Evolutionary conservation across 768 basidiomycete genomes (phyloP).

Genomic region (Calocybe gangraenosa): DNA sequence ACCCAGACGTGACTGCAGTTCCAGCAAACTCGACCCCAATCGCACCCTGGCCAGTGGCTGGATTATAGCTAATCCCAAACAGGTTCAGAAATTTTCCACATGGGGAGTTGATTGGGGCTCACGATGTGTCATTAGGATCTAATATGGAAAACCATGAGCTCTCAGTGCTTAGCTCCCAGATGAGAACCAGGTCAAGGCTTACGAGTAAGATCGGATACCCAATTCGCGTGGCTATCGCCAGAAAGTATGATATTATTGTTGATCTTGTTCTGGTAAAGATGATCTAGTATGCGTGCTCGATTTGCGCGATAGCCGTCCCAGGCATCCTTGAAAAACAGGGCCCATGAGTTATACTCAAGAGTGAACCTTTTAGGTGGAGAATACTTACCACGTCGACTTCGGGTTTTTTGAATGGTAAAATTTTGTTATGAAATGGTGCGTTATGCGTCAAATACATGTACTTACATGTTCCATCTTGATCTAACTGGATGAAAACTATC

Average conservation of each 20-base stretch:
- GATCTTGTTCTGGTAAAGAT: constrained; percentile 47
- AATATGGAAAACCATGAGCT: constrained; percentile 1
- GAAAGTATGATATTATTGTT: constrained; percentile 53
- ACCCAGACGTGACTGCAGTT: constrained; percentile 51
- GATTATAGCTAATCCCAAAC: constrained; percentile 36
- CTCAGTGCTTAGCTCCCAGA: neutral
- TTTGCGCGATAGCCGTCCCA: constrained; percentile 62
- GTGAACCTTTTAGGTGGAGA: neutral
- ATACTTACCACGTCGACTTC: neutral
- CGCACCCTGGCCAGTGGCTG: constrained; percentile 42
- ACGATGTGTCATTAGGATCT: constrained; percentile 51
- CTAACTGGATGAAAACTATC: constrained; percentile 50
- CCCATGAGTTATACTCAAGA: constrained; percentile 10
- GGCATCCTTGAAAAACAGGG: constrained; percentile 32
- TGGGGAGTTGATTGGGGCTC: constrained; percentile 12
- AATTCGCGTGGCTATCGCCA: constrained; percentile 61
- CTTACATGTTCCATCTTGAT: constrained; percentile 32
- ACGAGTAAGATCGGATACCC: constrained; percentile 57
- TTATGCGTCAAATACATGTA: constrained; percentile 2
- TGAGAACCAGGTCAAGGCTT: constrained; percentile 16
- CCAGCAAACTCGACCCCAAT: constrained; percentile 62
- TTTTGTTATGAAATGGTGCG: neutral
- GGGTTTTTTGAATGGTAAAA: neutral
- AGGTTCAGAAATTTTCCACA: neutral
- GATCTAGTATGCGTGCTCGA: constrained; percentile 45